Evolutionary conservation across 75 land plant genomes (phyloP).

Genomic region (Cupressus sempervirens): DNA sequence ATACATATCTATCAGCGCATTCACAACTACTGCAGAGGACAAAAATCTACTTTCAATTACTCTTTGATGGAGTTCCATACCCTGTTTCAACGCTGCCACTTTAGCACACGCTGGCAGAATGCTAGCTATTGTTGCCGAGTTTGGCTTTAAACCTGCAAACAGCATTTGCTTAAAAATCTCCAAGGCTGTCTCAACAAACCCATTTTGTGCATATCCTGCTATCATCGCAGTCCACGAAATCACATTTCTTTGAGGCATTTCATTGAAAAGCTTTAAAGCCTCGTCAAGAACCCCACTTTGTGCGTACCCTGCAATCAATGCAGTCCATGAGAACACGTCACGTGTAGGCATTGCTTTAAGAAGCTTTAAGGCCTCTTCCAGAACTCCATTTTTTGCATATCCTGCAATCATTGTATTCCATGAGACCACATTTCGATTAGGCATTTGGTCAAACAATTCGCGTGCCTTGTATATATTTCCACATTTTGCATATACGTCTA

Average conservation of each 20-base stretch:
- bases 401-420: conserved; percentile 13
- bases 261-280: not conserved
- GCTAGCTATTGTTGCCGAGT: too few species aligned
- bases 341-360: not conserved
- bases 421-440: not conserved
- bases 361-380: conserved; percentile 6
- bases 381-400: not conserved
- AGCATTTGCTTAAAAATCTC: too few species aligned
- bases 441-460: conserved; percentile 4
- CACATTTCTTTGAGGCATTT: not conserved
- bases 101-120: too few species aligned
- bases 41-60: too few species aligned
- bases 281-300: conserved; percentile 1
- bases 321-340: conserved; percentile 8
- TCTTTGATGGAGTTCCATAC: too few species aligned
- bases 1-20: too few species aligned
- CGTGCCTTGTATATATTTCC: not conserved
- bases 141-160: too few species aligned
- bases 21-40: too few species aligned
- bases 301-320: conserved; percentile 5
- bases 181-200: too few species aligned
- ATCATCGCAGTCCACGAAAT: not conserved
- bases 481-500: not conserved
- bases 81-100: too few species aligned
- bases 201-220: too few species aligned